Conservation (phyloP, 257 asterid genomes). For the Scutellaria galericulata region DNA sequence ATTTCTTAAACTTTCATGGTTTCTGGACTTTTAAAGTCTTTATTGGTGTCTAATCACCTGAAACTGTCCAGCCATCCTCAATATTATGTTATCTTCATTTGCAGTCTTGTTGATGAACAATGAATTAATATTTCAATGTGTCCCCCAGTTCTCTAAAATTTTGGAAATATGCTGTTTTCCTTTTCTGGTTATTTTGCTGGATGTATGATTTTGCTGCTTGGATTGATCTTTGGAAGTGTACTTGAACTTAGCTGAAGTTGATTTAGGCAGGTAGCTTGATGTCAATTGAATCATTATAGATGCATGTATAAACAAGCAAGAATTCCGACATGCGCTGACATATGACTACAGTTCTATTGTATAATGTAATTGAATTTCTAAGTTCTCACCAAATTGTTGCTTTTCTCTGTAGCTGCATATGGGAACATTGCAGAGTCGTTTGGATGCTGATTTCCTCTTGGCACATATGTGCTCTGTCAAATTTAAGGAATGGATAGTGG, state of each 20-base stretch:
- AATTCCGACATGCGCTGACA: slow-evolving; percentile 9
- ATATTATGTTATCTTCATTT: slow-evolving; percentile 3
- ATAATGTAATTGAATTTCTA: background rate
- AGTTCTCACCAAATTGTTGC: slow-evolving; percentile 29
- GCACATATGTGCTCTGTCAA: slow-evolving; percentile 98
- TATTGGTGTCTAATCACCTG: background rate
- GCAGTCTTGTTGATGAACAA: background rate
- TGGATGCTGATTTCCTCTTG: slow-evolving; percentile 96
- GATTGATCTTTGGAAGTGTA: slow-evolving; percentile 13
- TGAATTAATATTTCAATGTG: slow-evolving; percentile 9
- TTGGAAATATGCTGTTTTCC: background rate
- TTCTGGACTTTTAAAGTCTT: slow-evolving; percentile 19
- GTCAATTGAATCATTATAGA: slow-evolving; percentile 24
- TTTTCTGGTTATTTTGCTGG: background rate
- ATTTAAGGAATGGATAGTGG: slow-evolving; percentile 98
- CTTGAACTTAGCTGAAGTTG: background rate
- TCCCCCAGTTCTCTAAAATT: slow-evolving; percentile 12
- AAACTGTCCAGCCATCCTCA: slow-evolving; percentile 4
- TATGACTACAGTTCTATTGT: slow-evolving; percentile 5
- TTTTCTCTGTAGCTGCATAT: slow-evolving; percentile 74
- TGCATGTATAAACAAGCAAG: slow-evolving; percentile 17
- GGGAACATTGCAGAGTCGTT: slow-evolving; percentile 90
- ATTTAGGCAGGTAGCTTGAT: slow-evolving; percentile 19
- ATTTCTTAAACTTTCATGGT: slow-evolving; percentile 12
- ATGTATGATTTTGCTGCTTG: slow-evolving; percentile 1